Evolutionary conservation across 306 rosid species (phyloP).

Genomic region (peach (Prunus persica)): DNA sequence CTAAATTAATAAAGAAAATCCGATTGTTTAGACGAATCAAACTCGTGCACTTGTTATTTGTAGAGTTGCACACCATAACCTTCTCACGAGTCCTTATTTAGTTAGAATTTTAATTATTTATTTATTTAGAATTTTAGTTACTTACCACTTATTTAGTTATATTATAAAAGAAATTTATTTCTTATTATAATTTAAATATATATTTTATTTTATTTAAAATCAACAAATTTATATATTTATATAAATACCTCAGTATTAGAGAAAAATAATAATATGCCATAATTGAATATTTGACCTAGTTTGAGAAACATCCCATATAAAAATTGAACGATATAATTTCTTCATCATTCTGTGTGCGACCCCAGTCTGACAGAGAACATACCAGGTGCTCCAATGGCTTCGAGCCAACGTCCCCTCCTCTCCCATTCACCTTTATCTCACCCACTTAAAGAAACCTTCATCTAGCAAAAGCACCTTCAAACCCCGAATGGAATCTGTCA

Average conservation of each 20-base stretch:
- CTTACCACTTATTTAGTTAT: too few relatives aligned
- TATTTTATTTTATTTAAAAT: too few relatives aligned
- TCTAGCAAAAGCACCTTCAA: background rate
- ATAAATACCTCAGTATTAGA: too few relatives aligned
- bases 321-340: background rate
- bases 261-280: too few relatives aligned
- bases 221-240: rapidly evolving
- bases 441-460: background rate
- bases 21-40: background rate
- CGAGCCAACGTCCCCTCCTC: background rate
- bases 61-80: background rate
- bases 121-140: too few relatives aligned
- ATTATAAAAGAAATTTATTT: too few relatives aligned
- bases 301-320: background rate
- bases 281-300: too few relatives aligned
- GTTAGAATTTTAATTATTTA: too few relatives aligned
- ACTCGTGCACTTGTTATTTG: background rate
- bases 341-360: slow-evolving; percentile 19
- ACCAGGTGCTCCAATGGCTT: slow-evolving; percentile 33
- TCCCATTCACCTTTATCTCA: too few relatives aligned
- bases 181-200: too few relatives aligned
- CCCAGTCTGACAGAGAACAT: background rate
- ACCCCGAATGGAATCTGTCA: slow-evolving; percentile 22
- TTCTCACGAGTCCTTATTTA: too few relatives aligned
- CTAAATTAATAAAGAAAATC: too few relatives aligned